Evolutionary conservation across 129 eudicot genomes (phyloP), one percentile per base, ranked within the genome.

Genomic region (Pulicaria dysenterica): DNA sequence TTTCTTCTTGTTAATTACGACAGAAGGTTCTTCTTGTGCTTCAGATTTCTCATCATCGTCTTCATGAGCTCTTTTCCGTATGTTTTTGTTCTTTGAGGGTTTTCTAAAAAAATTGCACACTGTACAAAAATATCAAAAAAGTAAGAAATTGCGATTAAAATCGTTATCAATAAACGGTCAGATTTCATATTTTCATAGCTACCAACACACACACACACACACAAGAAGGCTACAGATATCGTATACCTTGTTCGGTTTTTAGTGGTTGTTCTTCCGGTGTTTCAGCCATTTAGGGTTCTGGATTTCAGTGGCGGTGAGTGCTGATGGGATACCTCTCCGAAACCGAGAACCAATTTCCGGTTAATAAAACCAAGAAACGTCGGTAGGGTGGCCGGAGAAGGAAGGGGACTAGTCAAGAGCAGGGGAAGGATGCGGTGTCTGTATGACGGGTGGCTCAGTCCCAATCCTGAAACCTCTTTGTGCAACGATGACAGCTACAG

Each of bases 91-190:
- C 84, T 86, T 95, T 1, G 96, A 73, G 8, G 96, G 99, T 66
- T 94, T 94, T 69, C 86, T 80, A 19, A 94, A 85, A 64, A 93
- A 93, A 68, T 67, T 90, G 80, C 98, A 93, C 0, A 90, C 96
- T 87, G 88, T n/a, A 80, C 10, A 62, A 43, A 5, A 49, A 48
- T n/a, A 7, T 13, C 19, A 46, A 59, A 68, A 46, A 14, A 19
- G 24, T 13, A 8, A 13, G 54, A 8, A 16, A 2, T 2, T 6
- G 11, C 11, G 24, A 41, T 43, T 15, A 24, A 7, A 16, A 64
- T 42, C n/a, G 3, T 9, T 17, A 11, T 4, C 24, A 42, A 77
- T 12, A 6, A 48, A 69, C 6, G 2, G 19, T 57, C 17, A 40
- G 59, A 49, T 68, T 68, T 49, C 12, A 3, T 15, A 12, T 7